Evolutionary conservation across 371 early-diverging fungal genomes (phyloP).

Genomic region (Mycotypha africana): DNA sequence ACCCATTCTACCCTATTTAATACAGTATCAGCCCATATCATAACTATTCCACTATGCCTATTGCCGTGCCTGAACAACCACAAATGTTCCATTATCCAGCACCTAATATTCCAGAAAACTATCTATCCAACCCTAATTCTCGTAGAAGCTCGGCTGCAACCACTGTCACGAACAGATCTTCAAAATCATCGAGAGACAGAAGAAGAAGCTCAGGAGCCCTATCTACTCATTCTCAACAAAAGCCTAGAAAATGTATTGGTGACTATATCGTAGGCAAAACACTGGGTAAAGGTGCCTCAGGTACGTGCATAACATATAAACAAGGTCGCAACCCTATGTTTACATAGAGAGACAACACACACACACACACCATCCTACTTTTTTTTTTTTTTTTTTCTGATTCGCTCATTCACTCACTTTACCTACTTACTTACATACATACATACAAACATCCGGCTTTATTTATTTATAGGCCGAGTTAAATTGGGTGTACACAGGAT

Average conservation of each 20-base stretch:
- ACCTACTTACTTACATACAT: too few species aligned
- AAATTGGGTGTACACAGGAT: slow-evolving; percentile 37
- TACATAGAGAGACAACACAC: too few species aligned
- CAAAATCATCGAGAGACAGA: slow-evolving; percentile 28
- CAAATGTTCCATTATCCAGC: slow-evolving; percentile 16
- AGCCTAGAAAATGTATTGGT: slow-evolving; percentile 41
- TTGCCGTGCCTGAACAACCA: slow-evolving; percentile 3
- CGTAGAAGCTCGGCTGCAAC: slow-evolving; percentile 28
- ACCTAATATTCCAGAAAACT: slow-evolving; percentile 11
- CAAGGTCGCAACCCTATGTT: background rate
- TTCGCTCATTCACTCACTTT: too few species aligned
- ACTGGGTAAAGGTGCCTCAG: slow-evolving; percentile 48
- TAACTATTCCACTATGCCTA: too few species aligned
- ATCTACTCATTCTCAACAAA: slow-evolving; percentile 30
- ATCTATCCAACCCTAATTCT: slow-evolving; percentile 12
- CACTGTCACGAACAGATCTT: slow-evolving; percentile 20
- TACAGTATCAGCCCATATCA: too few species aligned
- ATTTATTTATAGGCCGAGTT: slow-evolving; percentile 46
- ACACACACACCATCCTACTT: too few species aligned
- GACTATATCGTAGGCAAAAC: slow-evolving; percentile 48
- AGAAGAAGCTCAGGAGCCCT: slow-evolving; percentile 39
- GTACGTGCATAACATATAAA: too few species aligned
- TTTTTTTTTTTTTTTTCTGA: too few species aligned
- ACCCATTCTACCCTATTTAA: too few species aligned
- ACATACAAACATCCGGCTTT: too few species aligned